A percentile compares a stretch with the other conserved stretches of the same genome.
These are phyloP conservation scores for Fulvia fulva DNA, from an alignment of 2,329 filamentous ascomycete species.

Conservation along the genomic window DNA sequence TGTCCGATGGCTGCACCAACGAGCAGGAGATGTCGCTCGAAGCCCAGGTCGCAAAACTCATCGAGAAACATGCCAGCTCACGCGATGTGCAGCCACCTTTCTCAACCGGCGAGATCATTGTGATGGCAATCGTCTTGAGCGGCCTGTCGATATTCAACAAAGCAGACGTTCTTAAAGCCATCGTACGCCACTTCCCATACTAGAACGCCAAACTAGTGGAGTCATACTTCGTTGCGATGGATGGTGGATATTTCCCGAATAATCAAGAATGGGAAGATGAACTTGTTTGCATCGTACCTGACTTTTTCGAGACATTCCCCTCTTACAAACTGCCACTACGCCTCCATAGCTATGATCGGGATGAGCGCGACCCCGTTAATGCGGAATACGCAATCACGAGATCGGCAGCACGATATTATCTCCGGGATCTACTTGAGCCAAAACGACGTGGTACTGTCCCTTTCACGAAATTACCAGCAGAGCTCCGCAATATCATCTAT, in stretches of 20 bases:
- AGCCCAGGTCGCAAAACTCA: not conserved
- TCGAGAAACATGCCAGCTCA: not conserved
- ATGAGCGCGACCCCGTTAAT: not conserved
- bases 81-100: not conserved
- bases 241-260: not conserved
- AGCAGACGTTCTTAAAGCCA: no score
- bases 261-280: not conserved
- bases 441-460: not conserved
- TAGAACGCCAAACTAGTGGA: not conserved
- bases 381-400: not conserved
- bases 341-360: not conserved
- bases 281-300: conserved; percentile 33
- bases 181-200: not conserved
- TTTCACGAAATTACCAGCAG: not conserved
- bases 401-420: not conserved
- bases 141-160: not conserved
- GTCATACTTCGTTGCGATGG: not conserved
- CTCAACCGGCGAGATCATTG: conserved; percentile 1
- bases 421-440: not conserved
- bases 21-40: not conserved
- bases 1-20: not conserved
- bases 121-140: conserved; percentile 10
- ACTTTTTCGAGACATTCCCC: not conserved
- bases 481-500: not conserved
- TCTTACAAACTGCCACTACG: not conserved